A percentile compares a stretch with the other conserved stretches of the same genome.
These are phyloP conservation scores for Blastomyces gilchristii DNA, from an alignment of 2,329 filamentous ascomycete species.

Conservation along the genomic window DNA sequence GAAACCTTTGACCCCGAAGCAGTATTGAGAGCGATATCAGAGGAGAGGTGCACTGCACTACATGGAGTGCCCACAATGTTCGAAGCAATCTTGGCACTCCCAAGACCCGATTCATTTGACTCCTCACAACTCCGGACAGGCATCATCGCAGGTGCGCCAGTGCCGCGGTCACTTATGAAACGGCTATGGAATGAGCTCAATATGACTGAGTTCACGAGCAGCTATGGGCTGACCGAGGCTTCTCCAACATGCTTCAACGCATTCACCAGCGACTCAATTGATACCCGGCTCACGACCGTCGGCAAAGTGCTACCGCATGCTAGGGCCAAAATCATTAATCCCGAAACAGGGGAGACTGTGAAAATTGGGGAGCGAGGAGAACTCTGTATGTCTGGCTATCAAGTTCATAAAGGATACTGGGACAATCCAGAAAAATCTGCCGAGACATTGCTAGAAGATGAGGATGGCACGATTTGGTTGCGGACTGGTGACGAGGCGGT, in stretches of 20 bases:
- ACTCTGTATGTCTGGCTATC: constrained; percentile 68
- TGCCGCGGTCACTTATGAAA: constrained; percentile 66
- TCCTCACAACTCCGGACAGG: constrained; percentile 56
- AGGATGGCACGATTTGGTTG: constrained; percentile 48
- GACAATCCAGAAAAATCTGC: constrained; percentile 64
- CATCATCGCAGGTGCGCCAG: constrained; percentile 68
- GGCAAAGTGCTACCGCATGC: constrained; percentile 67
- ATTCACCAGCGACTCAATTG: constrained; percentile 60
- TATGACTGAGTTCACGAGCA: constrained; percentile 63
- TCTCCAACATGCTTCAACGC: constrained; percentile 74
- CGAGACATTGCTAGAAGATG: constrained; percentile 59
- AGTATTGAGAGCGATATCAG: constrained; percentile 55
- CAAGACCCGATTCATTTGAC: constrained; percentile 40
- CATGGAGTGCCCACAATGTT: constrained; percentile 83
- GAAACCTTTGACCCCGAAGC: constrained; percentile 62
- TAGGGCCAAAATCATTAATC: constrained; percentile 65
- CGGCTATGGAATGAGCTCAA: constrained; percentile 59
- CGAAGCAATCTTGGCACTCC: constrained; percentile 49
- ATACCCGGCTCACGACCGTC: constrained; percentile 58
- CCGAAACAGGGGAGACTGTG: constrained; percentile 51
- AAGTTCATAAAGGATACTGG: constrained; percentile 52
- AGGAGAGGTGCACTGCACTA: constrained; percentile 61
- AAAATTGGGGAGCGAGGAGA: constrained; percentile 61
- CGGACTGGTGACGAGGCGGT: constrained; percentile 53
- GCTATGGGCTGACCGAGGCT: constrained; percentile 65